Evolutionary conservation across 164 flowering plant genomes (phyloP).

Genomic region (Vitis rupestris): DNA sequence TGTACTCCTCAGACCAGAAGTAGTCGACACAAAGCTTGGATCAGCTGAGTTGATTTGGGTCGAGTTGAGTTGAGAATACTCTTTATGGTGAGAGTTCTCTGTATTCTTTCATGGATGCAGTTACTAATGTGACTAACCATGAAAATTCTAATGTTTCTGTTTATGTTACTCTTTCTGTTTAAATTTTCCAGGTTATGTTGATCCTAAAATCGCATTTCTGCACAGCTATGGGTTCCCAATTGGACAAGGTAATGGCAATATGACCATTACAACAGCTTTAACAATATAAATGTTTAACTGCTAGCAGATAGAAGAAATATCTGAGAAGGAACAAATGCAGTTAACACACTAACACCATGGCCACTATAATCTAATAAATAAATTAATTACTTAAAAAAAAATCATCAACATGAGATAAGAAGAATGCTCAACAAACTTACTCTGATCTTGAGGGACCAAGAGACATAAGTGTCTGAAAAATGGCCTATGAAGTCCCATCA

Average conservation of each 20-base stretch:
- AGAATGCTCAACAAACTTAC: conserved; percentile 39
- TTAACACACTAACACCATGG: background rate
- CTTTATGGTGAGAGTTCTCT: too few species aligned
- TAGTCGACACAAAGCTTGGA: too few species aligned
- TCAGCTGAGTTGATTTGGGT: too few species aligned
- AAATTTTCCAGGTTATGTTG: background rate
- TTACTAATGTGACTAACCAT: too few species aligned
- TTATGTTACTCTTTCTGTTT: too few species aligned
- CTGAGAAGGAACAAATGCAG: conserved; percentile 7
- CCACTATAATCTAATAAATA: too few species aligned
- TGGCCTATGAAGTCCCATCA: conserved; percentile 80
- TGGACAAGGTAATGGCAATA: background rate
- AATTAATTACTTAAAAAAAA: too few species aligned
- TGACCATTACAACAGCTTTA: background rate
- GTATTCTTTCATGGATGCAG: too few species aligned
- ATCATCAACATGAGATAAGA: too few species aligned
- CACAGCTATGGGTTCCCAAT: background rate
- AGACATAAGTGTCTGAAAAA: conserved; percentile 81
- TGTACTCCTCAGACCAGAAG: too few species aligned
- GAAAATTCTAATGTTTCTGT: too few species aligned
- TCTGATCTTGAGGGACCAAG: conserved; percentile 89
- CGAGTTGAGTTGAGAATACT: too few species aligned
- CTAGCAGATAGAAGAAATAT: background rate
- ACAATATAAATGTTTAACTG: background rate
- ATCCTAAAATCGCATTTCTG: background rate